Base-by-base conservation (phyloP, 768 basidiomycete species). In the Lactarius vividus region DNA sequence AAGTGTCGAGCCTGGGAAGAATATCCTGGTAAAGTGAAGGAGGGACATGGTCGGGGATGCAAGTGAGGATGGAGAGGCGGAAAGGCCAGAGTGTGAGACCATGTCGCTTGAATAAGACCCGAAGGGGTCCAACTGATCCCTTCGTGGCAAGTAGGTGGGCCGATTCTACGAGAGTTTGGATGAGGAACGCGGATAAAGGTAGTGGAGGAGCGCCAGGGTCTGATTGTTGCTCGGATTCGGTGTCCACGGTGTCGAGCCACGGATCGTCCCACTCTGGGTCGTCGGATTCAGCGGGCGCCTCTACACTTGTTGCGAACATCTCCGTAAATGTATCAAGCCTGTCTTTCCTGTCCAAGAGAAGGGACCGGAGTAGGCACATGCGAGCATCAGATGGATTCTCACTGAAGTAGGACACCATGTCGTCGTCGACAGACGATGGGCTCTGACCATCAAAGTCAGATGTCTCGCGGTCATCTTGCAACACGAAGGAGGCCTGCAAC, bases 191-290 rank as follows among this genome's bases (percentile, higher is more conserved):
- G 11, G 85, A 78, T 26, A 96, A 82, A 2, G 84, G 71, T 31
- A 94, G 71, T 58, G 81, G 80, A 26, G 75, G 73, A 72, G 76
- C 80, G 70, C 66, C 63, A 40, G 61, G 71, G 20, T 65, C 3
- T 3, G 63, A 57, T 13, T 65, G 55, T 7, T 74, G 64, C 18
- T 66, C 31, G 39, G 71, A 37, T 57, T 73, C 65, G 28, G 72
- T 73, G 54, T 78, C 76, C 42, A 72, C 73, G 0, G 79, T 75
- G 55, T 91, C 88, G 42, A 80, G 86, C 89, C 89, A 92, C 15
- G 90, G 89, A 73, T 91, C 90, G 70, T 86, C 85, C 89, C 88
- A 91, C 60, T 87, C 85, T 11, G 85, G 77, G 18, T 29, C 52
- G 13, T 81, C 80, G 15, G 79, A 74, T 37, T 73, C 72, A 5